These are phyloP conservation scores for Auxenochlorella pyrenoidosa DNA, from an alignment of 139 green algal genomes.

Conservation along the genomic window DNA sequence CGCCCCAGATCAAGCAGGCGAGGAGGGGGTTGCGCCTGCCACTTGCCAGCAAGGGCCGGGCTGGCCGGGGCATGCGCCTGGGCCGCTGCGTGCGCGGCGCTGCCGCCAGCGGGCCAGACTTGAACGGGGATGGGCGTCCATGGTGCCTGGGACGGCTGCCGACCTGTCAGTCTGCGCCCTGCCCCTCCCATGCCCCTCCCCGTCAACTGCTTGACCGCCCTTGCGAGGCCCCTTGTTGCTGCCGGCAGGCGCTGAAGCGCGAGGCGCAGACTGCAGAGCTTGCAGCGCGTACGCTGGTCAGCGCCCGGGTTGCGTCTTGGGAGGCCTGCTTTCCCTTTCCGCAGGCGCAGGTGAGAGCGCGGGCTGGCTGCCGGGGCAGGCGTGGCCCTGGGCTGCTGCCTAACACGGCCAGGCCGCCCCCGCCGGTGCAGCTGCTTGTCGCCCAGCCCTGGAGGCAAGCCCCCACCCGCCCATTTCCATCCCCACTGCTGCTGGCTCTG, in stretches of 20 bases:
- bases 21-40: constrained; percentile 58
- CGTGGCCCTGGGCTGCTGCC: too few species aligned
- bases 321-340: constrained; percentile 24
- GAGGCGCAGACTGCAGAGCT: constrained; percentile 35
- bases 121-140: background rate
- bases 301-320: constrained; percentile 47
- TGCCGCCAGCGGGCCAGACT: too few species aligned
- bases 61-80: too few species aligned
- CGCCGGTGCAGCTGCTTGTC: too few species aligned
- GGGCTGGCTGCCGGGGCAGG: too few species aligned
- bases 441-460: too few species aligned
- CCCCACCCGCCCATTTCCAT: too few species aligned
- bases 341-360: background rate
- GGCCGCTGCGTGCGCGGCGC: too few species aligned
- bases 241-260: constrained; percentile 54
- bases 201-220: background rate
- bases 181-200: background rate
- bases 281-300: constrained; percentile 49
- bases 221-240: constrained; percentile 57
- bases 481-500: too few species aligned
- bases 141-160: background rate
- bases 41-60: too few species aligned
- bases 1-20: constrained; percentile 64
- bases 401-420: too few species aligned
- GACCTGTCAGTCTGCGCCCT: background rate